Conservation (phyloP, 768 basidiomycete genomes). For the Cyathus striatus region DNA sequence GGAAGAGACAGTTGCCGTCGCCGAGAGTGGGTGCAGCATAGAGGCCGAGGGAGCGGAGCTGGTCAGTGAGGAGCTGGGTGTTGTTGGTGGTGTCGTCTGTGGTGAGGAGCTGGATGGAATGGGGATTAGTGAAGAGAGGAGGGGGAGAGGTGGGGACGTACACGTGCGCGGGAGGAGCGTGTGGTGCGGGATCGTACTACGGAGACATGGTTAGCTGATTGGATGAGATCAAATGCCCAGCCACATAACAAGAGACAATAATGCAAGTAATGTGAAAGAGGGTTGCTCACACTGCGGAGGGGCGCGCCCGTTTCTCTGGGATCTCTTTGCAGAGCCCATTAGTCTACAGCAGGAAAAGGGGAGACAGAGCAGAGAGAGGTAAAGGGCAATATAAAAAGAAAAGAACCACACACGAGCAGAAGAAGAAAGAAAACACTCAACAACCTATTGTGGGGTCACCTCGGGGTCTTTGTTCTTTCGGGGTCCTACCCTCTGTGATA, state of each 20-base stretch:
- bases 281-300: neutral
- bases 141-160: conserved; percentile 12
- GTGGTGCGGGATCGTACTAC: conserved; percentile 55
- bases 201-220: too few relatives aligned
- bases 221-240: too few relatives aligned
- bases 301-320: too few relatives aligned
- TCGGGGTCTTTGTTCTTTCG: too few relatives aligned
- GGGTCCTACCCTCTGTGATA: too few relatives aligned
- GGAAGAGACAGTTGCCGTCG: conserved; percentile 93
- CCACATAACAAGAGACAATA: too few relatives aligned
- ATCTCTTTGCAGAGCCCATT: neutral
- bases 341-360: too few relatives aligned
- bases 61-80: conserved; percentile 60
- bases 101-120: conserved; percentile 32
- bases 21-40: conserved; percentile 86
- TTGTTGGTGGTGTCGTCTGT: conserved; percentile 65
- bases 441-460: too few relatives aligned
- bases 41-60: conserved; percentile 73
- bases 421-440: too few relatives aligned
- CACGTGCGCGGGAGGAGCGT: conserved; percentile 53
- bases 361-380: too few relatives aligned
- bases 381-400: neutral
- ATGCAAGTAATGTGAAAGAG: too few relatives aligned
- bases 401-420: too few relatives aligned
- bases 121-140: conserved; percentile 1